These are phyloP conservation scores for Didymosphaeria variabile DNA, from an alignment of 2,329 filamentous ascomycete species.

Conservation along the genomic window DNA sequence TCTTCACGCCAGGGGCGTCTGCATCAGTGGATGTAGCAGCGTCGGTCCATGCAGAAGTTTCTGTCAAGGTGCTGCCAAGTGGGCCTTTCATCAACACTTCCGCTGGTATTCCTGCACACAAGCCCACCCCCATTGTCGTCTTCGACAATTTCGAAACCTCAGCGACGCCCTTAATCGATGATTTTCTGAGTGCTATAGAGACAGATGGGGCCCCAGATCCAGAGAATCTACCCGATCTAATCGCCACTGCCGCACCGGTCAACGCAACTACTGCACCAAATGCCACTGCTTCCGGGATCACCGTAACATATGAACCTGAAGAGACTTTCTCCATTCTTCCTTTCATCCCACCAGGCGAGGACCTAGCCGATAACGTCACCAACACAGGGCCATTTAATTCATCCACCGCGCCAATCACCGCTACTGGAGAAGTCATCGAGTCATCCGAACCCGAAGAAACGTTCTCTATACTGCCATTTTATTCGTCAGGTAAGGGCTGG, in stretches of 20 bases:
- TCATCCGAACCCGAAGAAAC: not conserved
- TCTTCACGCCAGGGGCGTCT: not conserved
- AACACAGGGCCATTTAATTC: not conserved
- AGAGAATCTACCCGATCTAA: no score
- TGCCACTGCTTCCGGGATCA: not conserved
- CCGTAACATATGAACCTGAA: not conserved
- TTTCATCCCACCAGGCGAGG: not conserved
- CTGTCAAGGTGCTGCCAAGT: not conserved
- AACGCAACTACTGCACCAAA: not conserved
- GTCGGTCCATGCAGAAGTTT: not conserved
- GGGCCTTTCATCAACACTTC: not conserved
- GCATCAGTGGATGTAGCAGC: not conserved
- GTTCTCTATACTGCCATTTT: no score
- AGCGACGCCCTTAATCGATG: no score
- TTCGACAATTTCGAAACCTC: no score
- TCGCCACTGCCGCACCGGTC: not conserved
- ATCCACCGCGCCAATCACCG: not conserved
- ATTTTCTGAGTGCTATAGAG: no score
- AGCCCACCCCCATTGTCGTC: no score
- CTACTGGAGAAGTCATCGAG: not conserved
- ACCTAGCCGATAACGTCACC: slow-evolving; percentile 11
- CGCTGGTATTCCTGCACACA: no score
- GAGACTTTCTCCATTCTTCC: slow-evolving; percentile 11
- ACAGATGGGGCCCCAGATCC: no score
- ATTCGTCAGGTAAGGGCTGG: not conserved